Evolutionary conservation across 495 filamentous ascomycete genomes (phyloP).

Genomic region (Neurospora sp.): DNA sequence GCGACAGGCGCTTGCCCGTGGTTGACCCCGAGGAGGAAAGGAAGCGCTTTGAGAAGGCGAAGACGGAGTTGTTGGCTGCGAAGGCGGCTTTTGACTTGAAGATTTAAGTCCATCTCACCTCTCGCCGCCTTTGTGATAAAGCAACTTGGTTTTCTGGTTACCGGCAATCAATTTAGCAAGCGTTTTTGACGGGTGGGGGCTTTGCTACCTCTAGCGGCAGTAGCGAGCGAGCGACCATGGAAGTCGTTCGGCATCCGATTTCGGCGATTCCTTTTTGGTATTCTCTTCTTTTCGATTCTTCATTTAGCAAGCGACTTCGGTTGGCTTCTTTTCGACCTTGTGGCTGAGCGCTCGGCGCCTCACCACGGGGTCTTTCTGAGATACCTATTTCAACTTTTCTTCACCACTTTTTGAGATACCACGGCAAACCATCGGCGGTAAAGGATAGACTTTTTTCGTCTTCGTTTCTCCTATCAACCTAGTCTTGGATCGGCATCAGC

Average conservation of each 20-base stretch:
- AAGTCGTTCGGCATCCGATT: neutral
- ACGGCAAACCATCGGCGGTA: neutral
- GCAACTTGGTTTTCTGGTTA: neutral
- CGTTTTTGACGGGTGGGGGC: neutral
- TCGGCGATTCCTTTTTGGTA: neutral
- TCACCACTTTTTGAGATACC: neutral
- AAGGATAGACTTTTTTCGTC: neutral
- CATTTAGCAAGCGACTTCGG: neutral
- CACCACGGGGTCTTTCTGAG: neutral
- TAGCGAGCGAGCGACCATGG: neutral
- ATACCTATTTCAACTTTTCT: neutral
- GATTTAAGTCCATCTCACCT: neutral
- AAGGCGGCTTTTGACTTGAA: slow-evolving; percentile 4
- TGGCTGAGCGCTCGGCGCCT: neutral
- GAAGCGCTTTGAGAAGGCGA: slow-evolving; percentile 23
- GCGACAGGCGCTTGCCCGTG: neutral
- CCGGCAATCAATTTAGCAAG: neutral
- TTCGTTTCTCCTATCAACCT: neutral
- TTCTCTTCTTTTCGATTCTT: neutral
- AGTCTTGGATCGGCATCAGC: neutral
- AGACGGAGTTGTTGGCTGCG: slow-evolving; percentile 25
- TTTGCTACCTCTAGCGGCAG: neutral
- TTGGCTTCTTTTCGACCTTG: neutral
- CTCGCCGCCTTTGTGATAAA: neutral
- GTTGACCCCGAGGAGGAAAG: slow-evolving; percentile 15